Base-by-base conservation (phyloP, 148 eudicot genomes). In the Pharnaceum exiguum region DNA sequence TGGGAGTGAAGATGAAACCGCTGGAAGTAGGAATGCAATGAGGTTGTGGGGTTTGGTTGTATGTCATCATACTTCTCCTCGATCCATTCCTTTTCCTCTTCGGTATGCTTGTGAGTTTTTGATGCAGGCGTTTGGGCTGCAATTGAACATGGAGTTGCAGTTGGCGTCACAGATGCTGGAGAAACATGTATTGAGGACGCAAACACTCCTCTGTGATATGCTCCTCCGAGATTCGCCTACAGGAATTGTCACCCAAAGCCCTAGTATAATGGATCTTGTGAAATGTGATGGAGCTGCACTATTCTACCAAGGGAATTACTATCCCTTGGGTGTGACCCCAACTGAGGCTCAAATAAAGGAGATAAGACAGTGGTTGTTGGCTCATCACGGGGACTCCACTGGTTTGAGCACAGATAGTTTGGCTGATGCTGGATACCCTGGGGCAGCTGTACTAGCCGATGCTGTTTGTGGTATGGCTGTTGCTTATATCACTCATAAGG, bases 381-480 rank as follows among this genome's bases (percentile, higher is more conserved):
- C 76, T 54, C 57, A 51, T 46, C 95, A 83, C 44, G 83, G 80
- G 51, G 96, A 83, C 55, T 86, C 95, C 2, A 86, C 96, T 22
- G 99, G 99, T 47, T 74, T 93, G 67, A 93, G 95, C 77, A 88
- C 99, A 0, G 96, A 93, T 49, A 85, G 95, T 71, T 70, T 93
- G 67, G 90, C 68, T 47, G 86, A 89, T 51, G 96, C 99, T 0
- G 96, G 96, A 25, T 93, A 89, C 67, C 87, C 86, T 5, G 89
- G 87, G 57, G 96, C 99, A 38, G 68, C 77, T 3, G 67, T 82
- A 7, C 71, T 93, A 25, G 87, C 91, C 4, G 88, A 93, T 62
- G 95, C 83, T 13, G 96, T 88, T 49, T 93, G 96, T 69, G 99
- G 99, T 22, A 88, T 93, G 95, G 96, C 99, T 1, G 96, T 84